phyloP scores from a whole-genome alignment of 2,329 filamentous ascomycete species.

The Cladosporium sp. region DNA sequence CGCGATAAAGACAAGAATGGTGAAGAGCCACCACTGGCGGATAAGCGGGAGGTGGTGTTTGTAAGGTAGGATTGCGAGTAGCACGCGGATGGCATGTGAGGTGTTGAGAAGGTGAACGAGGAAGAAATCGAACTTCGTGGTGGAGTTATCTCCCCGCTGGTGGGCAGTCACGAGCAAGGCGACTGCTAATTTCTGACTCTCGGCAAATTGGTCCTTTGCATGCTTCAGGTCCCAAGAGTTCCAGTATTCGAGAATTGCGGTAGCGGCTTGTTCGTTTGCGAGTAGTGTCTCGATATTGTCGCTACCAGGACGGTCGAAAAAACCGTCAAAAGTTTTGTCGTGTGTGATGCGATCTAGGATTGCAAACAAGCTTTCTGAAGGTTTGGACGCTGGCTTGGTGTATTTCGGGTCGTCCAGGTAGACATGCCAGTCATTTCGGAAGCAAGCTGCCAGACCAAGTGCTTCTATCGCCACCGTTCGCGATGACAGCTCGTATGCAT shows the following conservation, averaged over 20 bases:
- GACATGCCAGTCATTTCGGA: constrained; percentile 58
- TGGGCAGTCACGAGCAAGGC: constrained; percentile 59
- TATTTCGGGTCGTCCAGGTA: constrained; percentile 72
- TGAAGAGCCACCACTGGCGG: constrained; percentile 86
- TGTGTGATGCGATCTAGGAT: constrained; percentile 68
- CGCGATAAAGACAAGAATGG: constrained; percentile 73
- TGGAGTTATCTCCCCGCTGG: constrained; percentile 43
- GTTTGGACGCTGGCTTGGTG: constrained; percentile 62
- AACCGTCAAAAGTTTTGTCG: constrained; percentile 68
- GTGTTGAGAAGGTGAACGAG: constrained; percentile 79
- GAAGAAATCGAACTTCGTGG: constrained; percentile 71
- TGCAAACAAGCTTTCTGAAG: constrained; percentile 63
- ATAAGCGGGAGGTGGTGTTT: constrained; percentile 73
- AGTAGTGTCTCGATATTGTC: constrained; percentile 70
- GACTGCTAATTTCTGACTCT: constrained; percentile 61
- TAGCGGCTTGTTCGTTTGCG: constrained; percentile 67
- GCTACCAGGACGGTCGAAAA: constrained; percentile 60
- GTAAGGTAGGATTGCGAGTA: constrained; percentile 74
- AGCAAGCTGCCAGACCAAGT: constrained; percentile 65
- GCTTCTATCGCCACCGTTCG: constrained; percentile 88
- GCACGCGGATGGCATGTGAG: constrained; percentile 82
- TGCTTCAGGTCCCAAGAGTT: constrained; percentile 77
- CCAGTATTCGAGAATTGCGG: constrained; percentile 80
- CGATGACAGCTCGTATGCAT: constrained; percentile 84
- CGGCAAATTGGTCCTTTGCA: constrained; percentile 71